Base-by-base conservation (phyloP, 305 asterid genomes). In the Fraxinus platypoda region DNA sequence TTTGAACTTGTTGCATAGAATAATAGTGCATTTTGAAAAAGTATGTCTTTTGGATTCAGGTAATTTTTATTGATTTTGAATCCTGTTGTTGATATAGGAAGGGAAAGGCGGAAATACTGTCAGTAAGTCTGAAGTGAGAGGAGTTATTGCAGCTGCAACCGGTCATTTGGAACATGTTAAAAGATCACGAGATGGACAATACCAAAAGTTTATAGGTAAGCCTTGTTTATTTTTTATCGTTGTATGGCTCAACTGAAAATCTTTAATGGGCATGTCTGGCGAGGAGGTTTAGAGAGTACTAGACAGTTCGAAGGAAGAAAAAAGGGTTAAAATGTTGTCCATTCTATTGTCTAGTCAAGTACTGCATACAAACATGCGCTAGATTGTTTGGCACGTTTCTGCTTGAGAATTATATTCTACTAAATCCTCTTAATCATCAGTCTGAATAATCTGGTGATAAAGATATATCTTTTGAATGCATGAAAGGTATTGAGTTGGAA, bases 151-250 rank as follows among this genome's bases (percentile, higher is more conserved):
- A 38, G 76, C 84, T 81, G 84, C 89, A 81, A 84, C 89, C 52
- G 89, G 88, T 82, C 88, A 86, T 88, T 86, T 91, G 9, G 86
- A 82, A 19, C 86, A 85, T 43, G 80, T 86, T n/a, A 90, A 91
- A 86, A 90, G 83, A 85, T 74, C 94, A 82, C 84, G 82, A 66
- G 97, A 87, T 75, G 92, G 87, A 81, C 87, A 78, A 76, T 82
- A 84, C 83, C 90, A 83, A 70, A 88, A 87, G 74, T 70, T 87
- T 78, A 59, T 93, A 88, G 97, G 98, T 93, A 82, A 41, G 74
- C 43, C 41, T 2, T 38, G 11, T 17, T 4, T 70, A 12, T 28
- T 9, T 54, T 70, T 28, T 15, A 28, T 30, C 28, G 8, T 30
- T 30, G 21, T 1, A 70, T 23, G 35, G 34, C 15, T 3, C 37